These are phyloP conservation scores for Truncatella angustata DNA, from an alignment of 2,329 filamentous ascomycete species.

Conservation along the genomic window DNA sequence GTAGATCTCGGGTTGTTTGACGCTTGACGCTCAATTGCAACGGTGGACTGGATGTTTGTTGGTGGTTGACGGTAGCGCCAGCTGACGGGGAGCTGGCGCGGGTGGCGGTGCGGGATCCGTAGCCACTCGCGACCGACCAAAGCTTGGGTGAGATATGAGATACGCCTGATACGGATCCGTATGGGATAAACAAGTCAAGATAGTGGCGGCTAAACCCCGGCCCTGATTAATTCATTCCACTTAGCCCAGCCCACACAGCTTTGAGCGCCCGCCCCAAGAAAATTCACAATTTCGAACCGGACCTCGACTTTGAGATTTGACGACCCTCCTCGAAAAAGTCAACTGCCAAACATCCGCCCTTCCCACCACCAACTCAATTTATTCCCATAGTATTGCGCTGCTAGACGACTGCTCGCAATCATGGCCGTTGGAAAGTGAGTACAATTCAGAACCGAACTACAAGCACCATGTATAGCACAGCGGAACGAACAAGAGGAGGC, in stretches of 20 bases:
- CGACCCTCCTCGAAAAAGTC: conserved; percentile 7
- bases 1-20: too few relatives aligned
- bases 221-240: not conserved
- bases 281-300: conserved; percentile 7
- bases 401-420: conserved; percentile 54
- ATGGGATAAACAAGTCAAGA: too few relatives aligned
- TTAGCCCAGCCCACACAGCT: conserved; percentile 6
- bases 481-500: not conserved
- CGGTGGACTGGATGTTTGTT: too few relatives aligned
- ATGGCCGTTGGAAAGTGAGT: conserved; percentile 82
- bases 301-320: conserved; percentile 7
- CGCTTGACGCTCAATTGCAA: too few relatives aligned
- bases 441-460: conserved; percentile 10
- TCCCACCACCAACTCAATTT: conserved; percentile 26
- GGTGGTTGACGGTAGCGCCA: too few relatives aligned
- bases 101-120: not conserved
- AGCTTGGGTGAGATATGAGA: not conserved
- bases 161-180: not conserved
- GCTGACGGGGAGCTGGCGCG: not conserved
- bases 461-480: not conserved
- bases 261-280: conserved; percentile 3
- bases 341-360: conserved; percentile 21
- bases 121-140: too few relatives aligned
- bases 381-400: conserved; percentile 32
- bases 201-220: conserved; percentile 6